Conservation (phyloP, 352 stramenopile genomes). For the Phytophthora syringae region DNA sequence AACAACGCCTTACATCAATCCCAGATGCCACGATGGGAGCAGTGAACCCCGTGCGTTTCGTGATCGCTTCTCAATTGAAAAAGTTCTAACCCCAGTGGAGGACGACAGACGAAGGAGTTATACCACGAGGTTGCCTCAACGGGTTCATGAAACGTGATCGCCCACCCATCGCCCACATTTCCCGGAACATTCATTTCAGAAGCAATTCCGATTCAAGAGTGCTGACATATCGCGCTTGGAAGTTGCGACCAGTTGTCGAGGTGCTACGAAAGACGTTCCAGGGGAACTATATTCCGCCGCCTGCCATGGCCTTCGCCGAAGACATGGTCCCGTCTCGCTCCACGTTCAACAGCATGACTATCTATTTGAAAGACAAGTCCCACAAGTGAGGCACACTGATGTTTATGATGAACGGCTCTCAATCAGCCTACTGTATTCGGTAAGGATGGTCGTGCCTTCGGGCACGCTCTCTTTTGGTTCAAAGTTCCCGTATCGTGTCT, state of each 20-base stretch:
- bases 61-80: neutral
- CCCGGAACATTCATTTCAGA: conserved; percentile 4
- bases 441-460: neutral
- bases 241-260: neutral
- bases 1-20: too few species aligned
- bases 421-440: neutral
- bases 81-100: conserved; percentile 8
- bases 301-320: too few species aligned
- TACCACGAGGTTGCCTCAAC: conserved; percentile 1
- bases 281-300: too few species aligned
- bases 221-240: conserved; percentile 1
- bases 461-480: neutral
- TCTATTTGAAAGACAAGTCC: too few species aligned
- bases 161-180: conserved; percentile 1
- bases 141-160: conserved; percentile 3
- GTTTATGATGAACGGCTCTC: neutral
- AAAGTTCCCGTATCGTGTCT: neutral
- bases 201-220: neutral
- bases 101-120: conserved; percentile 3
- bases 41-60: too few species aligned
- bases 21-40: too few species aligned
- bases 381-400: too few species aligned
- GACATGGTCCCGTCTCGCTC: too few species aligned
- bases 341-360: too few species aligned
- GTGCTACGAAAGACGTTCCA: too few species aligned